Evolutionary conservation across 306 rosid species (phyloP).

Genomic region (Alnus rubra): DNA sequence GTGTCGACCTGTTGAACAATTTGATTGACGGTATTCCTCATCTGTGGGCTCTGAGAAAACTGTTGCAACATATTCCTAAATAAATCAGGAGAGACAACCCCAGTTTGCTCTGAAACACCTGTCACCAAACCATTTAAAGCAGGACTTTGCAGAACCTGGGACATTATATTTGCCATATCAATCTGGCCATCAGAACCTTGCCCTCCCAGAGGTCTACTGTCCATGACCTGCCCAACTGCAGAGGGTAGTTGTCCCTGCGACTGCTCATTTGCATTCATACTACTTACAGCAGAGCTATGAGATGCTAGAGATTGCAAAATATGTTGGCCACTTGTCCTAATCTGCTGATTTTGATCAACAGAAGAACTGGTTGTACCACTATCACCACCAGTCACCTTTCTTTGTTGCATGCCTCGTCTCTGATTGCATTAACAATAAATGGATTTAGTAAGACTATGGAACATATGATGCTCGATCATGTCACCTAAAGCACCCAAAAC

Average conservation of each 20-base stretch:
- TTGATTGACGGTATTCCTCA: constrained; percentile 78
- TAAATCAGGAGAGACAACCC: constrained; percentile 81
- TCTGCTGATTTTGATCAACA: constrained; percentile 48
- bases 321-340: constrained; percentile 54
- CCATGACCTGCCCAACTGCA: constrained; percentile 31
- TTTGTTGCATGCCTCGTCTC: constrained; percentile 64
- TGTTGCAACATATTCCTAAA: constrained; percentile 91
- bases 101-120: constrained; percentile 89
- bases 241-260: constrained; percentile 43
- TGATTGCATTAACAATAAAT: constrained; percentile 33
- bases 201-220: constrained; percentile 32
- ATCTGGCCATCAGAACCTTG: constrained; percentile 43
- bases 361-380: constrained; percentile 60
- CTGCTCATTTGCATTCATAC: constrained; percentile 36
- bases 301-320: constrained; percentile 61
- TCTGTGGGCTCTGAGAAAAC: constrained; percentile 88
- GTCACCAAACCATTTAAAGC: constrained; percentile 81
- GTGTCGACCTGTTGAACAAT: constrained; percentile 80
- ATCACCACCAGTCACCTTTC: constrained; percentile 42
- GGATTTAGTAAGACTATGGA: constrained; percentile 1
- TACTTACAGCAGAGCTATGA: constrained; percentile 49
- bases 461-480: background rate
- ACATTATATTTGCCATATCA: constrained; percentile 76
- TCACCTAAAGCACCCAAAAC: background rate
- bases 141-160: constrained; percentile 90